Evolutionary conservation across 2,329 filamentous ascomycete genomes (phyloP), one percentile per base, ranked within the genome.

Genomic region (Aspergillus sp.): DNA sequence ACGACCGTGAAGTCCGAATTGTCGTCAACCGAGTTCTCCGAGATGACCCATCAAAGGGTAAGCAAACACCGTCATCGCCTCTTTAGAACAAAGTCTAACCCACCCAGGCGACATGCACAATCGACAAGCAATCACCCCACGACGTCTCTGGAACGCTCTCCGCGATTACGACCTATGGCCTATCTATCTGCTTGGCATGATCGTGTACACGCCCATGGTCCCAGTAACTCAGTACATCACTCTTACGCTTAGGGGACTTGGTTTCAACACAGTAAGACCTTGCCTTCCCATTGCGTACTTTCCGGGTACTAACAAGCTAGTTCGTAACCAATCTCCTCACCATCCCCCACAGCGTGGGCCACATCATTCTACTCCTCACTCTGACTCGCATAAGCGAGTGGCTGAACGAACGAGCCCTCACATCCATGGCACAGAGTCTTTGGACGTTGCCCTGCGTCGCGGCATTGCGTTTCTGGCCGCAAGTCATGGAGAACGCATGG

Each of bases 161-260:
- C 79, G 77, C 18, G 86, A 88, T 64, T 87, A 84, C 69, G 84
- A 88, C 63, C 77, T 88, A 65, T 88, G 84, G 84, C 82, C 82
- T 0, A 70, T 68, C 12, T 86, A 86, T 62, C 65, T 83, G 47
- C 77, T 85, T 22, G 84, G 84, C 0, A 71, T 86, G 4, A 73
- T 76, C 0, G 81, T 82, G 60, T 82, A 84, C 59, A 84, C 86
- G 20, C 86, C 86, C 4, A 42, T 42, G 36, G 36, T 42, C 36
- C 36, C 36, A n/a, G 16, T 42, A 16, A 42, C 36, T 16, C 36
- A 42, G 16, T 42, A 42, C 3, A 42, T 42, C 36, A 42, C 36
- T 20, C 0, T 77, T 76, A 29, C 78, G 79, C 0, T 82, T 83
- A 0, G 1, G 77, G 78, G 1, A 76, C 74, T 16, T 89, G 88